Conservation (phyloP, 177 flowering plant species). For the Vitis hybrid region DNA sequence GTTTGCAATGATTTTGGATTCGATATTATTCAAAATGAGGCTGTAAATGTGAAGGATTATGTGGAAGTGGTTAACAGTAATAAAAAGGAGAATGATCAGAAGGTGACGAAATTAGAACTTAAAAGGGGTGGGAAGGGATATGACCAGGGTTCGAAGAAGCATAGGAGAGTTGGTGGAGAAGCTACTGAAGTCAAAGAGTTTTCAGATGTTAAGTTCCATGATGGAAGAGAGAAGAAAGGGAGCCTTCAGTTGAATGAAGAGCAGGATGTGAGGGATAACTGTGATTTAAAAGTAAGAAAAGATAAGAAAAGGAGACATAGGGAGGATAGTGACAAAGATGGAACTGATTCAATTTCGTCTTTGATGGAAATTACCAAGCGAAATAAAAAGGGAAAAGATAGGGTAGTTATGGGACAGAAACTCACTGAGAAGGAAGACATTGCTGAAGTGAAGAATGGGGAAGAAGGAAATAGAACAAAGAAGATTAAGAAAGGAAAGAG, state of each 20-base stretch:
- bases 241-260: neutral
- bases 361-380: neutral
- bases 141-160: neutral
- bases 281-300: neutral
- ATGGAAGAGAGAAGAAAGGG: neutral
- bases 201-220: neutral
- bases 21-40: neutral
- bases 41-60: neutral
- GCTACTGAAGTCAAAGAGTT: neutral
- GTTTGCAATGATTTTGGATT: neutral
- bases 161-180: neutral
- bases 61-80: neutral
- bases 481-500: conserved; percentile 7
- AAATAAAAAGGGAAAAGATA: neutral
- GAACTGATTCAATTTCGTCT: neutral
- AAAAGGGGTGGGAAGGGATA: neutral
- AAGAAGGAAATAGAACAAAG: neutral
- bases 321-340: neutral
- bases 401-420: neutral
- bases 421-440: neutral
- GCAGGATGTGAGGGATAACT: neutral
- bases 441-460: neutral
- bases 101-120: conserved; percentile 8
- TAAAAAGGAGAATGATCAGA: neutral
- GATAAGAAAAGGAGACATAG: neutral